Conservation (phyloP, 495 filamentous ascomycete genomes). For the Hypoxylon rickii region DNA sequence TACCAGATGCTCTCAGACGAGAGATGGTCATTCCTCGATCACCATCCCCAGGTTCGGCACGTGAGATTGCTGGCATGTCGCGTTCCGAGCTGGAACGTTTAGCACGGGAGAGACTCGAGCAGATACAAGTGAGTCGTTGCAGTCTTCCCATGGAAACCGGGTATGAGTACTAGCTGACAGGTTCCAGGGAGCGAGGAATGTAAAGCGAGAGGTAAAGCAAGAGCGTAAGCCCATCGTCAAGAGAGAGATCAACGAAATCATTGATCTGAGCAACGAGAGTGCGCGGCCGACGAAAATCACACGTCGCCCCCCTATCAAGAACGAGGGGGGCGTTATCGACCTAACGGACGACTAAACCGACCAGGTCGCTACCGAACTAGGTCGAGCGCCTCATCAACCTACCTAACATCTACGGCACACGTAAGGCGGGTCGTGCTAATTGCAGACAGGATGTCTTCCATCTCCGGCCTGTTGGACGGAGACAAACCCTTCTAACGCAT, state of each 20-base stretch:
- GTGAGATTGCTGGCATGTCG: conserved; percentile 19
- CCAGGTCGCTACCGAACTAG: no score
- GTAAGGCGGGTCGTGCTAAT: no score
- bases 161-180: conserved; percentile 1
- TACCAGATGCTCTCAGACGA: conserved; percentile 27
- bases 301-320: not conserved
- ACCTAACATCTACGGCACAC: no score
- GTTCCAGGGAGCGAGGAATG: conserved; percentile 1
- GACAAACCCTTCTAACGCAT: no score
- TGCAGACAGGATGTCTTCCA: no score
- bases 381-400: no score
- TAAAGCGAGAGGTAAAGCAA: conserved; percentile 33
- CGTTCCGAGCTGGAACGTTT: conserved; percentile 26
- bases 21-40: conserved; percentile 35
- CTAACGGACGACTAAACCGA: conserved; percentile 28
- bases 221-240: conserved; percentile 19
- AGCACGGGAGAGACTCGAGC: conserved; percentile 23
- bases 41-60: conserved; percentile 2
- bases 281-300: conserved; percentile 2
- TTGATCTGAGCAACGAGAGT: conserved; percentile 21
- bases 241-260: conserved; percentile 10
- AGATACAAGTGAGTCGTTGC: conserved; percentile 21
- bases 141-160: not conserved
- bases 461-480: no score
- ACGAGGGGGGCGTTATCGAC: conserved; percentile 18